These are phyloP conservation scores for Agaricales sp. DNA, from an alignment of 1,284 basidiomycete species.

Conservation along the genomic window DNA sequence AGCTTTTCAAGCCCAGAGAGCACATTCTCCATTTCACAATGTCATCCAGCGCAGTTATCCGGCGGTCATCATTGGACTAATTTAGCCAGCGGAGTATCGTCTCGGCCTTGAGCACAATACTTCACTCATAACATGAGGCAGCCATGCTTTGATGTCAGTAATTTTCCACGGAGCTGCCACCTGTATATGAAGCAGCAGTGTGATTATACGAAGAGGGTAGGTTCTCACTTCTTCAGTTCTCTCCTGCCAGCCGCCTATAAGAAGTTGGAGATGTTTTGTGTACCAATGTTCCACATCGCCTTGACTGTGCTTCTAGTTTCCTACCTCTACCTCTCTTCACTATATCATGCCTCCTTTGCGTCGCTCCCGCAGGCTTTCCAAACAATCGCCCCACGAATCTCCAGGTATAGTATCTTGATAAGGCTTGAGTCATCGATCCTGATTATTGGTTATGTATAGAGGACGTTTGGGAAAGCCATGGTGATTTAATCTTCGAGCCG, in stretches of 20 bases:
- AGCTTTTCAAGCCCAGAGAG: no score
- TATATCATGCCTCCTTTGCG: slow-evolving; percentile 8
- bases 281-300: not conserved
- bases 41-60: no score
- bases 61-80: no score
- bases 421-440: slow-evolving; percentile 9
- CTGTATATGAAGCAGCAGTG: no score
- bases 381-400: slow-evolving; percentile 24
- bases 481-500: not conserved
- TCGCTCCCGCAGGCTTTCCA: slow-evolving; percentile 20
- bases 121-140: no score
- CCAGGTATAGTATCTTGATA: slow-evolving; percentile 20
- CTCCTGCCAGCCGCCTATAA: not conserved
- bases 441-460: not conserved
- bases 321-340: slow-evolving; percentile 6
- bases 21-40: no score
- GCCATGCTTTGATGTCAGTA: no score
- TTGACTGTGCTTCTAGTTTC: not conserved
- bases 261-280: not conserved
- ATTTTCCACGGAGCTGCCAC: no score
- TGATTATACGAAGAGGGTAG: no score
- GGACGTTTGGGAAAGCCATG: not conserved
- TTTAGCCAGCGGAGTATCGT: no score
- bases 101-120: no score
- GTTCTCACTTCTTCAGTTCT: no score